Evolutionary conservation across 2,329 filamentous ascomycete genomes (phyloP), one percentile per base, ranked within the genome.

Genomic region (Ascochyta lentis): DNA sequence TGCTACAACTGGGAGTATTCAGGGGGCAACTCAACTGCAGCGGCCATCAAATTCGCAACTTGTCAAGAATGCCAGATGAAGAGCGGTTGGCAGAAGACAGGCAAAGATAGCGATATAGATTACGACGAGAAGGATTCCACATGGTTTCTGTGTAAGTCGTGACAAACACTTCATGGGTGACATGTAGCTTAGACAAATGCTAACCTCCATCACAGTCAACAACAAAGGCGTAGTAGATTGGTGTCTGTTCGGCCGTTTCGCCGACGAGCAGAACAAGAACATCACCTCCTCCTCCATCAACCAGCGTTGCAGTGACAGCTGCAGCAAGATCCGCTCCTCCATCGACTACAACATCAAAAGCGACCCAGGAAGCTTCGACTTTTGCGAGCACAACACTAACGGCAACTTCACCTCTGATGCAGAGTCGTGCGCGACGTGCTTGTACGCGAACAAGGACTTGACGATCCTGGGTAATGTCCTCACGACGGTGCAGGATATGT

Each of bases 391-490:
- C 40, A 45, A 52, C 24, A 47, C 50, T 29, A 47, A 49, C 16
- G 56, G 58, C 2, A 64, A 66, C 34, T 66, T 63, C 31, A 65
- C 60, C 6, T n/a, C 47, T 13, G 47, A 64, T 31, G 56, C 61
- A 8, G 54, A 61, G 5, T 27, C 42, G 4, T 68, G 65, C 47
- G 50, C 57, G 15, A 40, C 26, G 8, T 68, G 61, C 38, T 40
- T 68, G 15, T 63, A 66, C 26, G 44, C 57, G 12, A 42, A 47
- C 10, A 39, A 53, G 5, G 53, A 51, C 9, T 24, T 66, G 45
- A 66, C 61, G 1, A 61, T 66, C 19, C 15, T 66, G 34, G 65
- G 60, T 2, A 68, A 68, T 22, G 61, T 66, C 26, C 59, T 66
- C 8, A 40, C 56, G 15, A 61, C 60, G 1, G 48, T 65, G 2